Conservation (phyloP, 2,329 filamentous ascomycete genomes). For the Xylaria digitata region DNA sequence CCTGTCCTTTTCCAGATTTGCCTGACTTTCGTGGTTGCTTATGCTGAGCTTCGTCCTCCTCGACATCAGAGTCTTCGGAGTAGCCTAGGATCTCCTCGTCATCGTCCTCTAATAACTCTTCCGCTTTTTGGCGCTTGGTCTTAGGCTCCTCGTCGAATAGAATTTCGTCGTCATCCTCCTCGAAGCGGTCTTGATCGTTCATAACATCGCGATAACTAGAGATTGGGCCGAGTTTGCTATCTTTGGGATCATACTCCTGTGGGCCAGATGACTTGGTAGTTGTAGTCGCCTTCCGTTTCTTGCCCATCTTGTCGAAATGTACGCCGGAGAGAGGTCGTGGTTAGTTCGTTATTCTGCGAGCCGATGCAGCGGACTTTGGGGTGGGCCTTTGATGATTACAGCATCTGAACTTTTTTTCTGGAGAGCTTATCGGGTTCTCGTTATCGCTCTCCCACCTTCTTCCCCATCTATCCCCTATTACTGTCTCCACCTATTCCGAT, state of each 20-base stretch:
- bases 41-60: conserved; percentile 56
- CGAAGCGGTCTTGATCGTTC: conserved; percentile 94
- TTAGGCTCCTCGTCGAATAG: conserved; percentile 83
- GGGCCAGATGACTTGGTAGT: conserved; percentile 60
- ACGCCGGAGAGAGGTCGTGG: background rate
- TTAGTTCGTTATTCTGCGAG: conserved; percentile 1
- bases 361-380: background rate
- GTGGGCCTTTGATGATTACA: background rate
- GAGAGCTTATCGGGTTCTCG: conserved; percentile 34
- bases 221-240: conserved; percentile 71
- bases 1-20: conserved; percentile 41
- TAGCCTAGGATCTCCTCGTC: conserved; percentile 70
- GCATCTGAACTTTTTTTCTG: conserved; percentile 34
- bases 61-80: conserved; percentile 67
- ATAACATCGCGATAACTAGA: conserved; percentile 84
- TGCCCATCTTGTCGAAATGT: conserved; percentile 61
- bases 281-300: conserved; percentile 75
- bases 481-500: too few species aligned
- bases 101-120: conserved; percentile 62
- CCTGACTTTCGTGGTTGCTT: conserved; percentile 57
- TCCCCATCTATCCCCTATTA: background rate
- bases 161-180: conserved; percentile 86
- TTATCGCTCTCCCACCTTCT: conserved; percentile 17
- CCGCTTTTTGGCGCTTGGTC: conserved; percentile 79
- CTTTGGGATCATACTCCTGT: conserved; percentile 65